These are phyloP conservation scores for Coffea humblotiana DNA, from an alignment of 305 asterid species.

Conservation along the genomic window DNA sequence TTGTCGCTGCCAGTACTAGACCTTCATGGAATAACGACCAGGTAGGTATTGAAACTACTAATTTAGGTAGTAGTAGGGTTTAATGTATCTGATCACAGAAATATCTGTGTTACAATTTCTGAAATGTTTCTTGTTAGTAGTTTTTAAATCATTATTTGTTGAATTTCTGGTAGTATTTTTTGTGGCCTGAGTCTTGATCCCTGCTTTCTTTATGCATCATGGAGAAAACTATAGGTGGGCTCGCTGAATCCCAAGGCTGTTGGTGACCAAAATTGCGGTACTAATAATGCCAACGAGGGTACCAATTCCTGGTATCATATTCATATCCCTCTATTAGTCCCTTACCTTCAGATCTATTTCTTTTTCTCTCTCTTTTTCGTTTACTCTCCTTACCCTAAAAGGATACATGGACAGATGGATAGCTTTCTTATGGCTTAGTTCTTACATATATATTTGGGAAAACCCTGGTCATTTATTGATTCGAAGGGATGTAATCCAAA, in stretches of 20 bases:
- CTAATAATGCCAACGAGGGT: slow-evolving; percentile 48
- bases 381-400: background rate
- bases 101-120: background rate
- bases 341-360: background rate
- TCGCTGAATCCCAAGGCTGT: slow-evolving; percentile 56
- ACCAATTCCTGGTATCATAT: slow-evolving; percentile 65
- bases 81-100: background rate
- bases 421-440: too few relatives aligned
- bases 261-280: slow-evolving; percentile 64
- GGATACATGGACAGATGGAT: too few relatives aligned
- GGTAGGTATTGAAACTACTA: slow-evolving; percentile 22
- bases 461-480: background rate
- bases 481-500: background rate
- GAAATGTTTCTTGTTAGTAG: background rate
- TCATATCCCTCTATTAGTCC: background rate
- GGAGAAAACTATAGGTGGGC: slow-evolving; percentile 35
- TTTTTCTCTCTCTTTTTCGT: background rate
- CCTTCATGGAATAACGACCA: slow-evolving; percentile 78
- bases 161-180: background rate
- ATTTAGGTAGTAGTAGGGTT: background rate
- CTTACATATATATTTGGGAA: too few relatives aligned
- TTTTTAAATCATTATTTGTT: background rate
- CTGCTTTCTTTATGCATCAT: slow-evolving; percentile 4
- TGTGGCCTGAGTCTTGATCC: background rate
- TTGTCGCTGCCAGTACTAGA: slow-evolving; percentile 37